Conservation (phyloP, 2,329 filamentous ascomycete genomes). For the Fusarium anthophilum region DNA sequence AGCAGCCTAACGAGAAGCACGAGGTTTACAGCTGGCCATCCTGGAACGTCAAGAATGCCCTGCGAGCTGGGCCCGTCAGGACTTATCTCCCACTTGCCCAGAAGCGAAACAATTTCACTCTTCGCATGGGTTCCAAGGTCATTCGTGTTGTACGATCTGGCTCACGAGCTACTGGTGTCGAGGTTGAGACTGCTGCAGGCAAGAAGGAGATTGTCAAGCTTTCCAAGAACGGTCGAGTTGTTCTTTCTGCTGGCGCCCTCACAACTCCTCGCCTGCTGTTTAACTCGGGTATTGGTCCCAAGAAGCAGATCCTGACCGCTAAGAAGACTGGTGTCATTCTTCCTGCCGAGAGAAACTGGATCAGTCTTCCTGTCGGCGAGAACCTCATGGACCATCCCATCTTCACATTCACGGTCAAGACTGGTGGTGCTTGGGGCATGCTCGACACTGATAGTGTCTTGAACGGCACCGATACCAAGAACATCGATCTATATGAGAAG, state of each 20-base stretch:
- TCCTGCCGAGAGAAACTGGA: constrained; percentile 61
- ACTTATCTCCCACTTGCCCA: constrained; percentile 73
- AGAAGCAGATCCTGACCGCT: constrained; percentile 64
- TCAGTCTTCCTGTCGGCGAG: constrained; percentile 65
- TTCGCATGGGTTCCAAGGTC: constrained; percentile 72
- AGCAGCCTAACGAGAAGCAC: constrained; percentile 70
- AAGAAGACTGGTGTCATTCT: constrained; percentile 61
- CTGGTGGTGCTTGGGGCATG: constrained; percentile 12
- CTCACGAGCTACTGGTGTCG: constrained; percentile 69
- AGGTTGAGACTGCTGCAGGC: constrained; percentile 63
- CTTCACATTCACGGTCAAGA: constrained; percentile 43
- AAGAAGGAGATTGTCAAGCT: constrained; percentile 66
- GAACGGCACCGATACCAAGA: constrained; percentile 56
- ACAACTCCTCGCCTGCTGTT: constrained; percentile 74
- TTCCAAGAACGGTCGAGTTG: constrained; percentile 68
- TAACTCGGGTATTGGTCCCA: constrained; percentile 67
- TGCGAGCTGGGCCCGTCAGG: constrained; percentile 74
- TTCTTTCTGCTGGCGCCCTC: constrained; percentile 73
- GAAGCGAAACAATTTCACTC: constrained; percentile 68
- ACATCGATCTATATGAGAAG: constrained; percentile 71
- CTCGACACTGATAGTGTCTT: constrained; percentile 57
- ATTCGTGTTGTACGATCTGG: constrained; percentile 70
- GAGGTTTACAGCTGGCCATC: constrained; percentile 70
- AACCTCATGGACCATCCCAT: constrained; percentile 65
- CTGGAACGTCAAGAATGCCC: constrained; percentile 72